These are phyloP conservation scores for Trichoderma sp. DNA, from an alignment of 2,329 filamentous ascomycete genomes.

Conservation along the genomic window DNA sequence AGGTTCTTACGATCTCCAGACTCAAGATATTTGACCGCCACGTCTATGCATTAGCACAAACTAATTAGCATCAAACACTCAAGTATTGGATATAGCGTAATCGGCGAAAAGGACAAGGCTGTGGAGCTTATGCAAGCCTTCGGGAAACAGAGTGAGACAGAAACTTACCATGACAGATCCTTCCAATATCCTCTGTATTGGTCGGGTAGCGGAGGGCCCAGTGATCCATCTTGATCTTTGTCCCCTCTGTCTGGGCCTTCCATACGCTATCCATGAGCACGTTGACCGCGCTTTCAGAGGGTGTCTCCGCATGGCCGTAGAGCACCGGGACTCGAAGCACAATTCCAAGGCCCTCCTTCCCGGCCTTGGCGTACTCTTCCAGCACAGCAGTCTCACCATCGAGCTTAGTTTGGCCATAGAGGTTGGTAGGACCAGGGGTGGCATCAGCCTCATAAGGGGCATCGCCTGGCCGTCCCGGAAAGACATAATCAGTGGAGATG, in stretches of 20 bases:
- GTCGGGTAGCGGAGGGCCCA: slow-evolving; percentile 86
- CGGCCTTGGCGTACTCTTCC: slow-evolving; percentile 56
- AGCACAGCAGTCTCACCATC: slow-evolving; percentile 68
- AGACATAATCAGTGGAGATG: slow-evolving; percentile 84
- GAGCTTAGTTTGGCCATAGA: slow-evolving; percentile 68
- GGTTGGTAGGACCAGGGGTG: slow-evolving; percentile 70
- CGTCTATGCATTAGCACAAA: slow-evolving; percentile 52
- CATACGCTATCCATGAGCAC: slow-evolving; percentile 75
- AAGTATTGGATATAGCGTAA: background rate
- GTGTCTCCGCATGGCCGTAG: slow-evolving; percentile 74
- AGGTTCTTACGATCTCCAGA: slow-evolving; percentile 56
- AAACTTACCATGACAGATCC: slow-evolving; percentile 69
- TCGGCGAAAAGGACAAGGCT: background rate
- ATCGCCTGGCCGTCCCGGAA: slow-evolving; percentile 73
- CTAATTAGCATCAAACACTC: background rate
- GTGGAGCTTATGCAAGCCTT: background rate
- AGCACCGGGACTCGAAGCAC: slow-evolving; percentile 82
- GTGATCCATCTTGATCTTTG: slow-evolving; percentile 77
- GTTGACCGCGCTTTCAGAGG: slow-evolving; percentile 82
- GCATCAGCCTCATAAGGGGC: slow-evolving; percentile 76
- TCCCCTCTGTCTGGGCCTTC: slow-evolving; percentile 68
- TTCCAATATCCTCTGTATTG: slow-evolving; percentile 82
- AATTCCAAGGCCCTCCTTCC: slow-evolving; percentile 60
- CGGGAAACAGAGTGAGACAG: background rate
- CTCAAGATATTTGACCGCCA: slow-evolving; percentile 69